Evolutionary conservation across 2,329 filamentous ascomycete species (phyloP).

Genomic region (Diaporthe sp.): DNA sequence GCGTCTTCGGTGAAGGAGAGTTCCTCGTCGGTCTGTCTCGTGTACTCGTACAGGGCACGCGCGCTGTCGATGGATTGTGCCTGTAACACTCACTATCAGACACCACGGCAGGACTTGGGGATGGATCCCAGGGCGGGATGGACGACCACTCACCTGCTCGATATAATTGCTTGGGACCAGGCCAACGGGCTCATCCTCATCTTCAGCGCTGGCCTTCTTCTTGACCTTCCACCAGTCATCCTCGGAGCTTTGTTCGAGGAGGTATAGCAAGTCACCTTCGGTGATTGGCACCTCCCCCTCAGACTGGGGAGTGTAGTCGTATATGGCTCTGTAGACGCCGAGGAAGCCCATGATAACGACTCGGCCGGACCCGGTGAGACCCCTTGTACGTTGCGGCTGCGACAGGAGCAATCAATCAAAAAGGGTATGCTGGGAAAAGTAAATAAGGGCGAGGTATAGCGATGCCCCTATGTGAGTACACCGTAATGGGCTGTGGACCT

Average conservation of each 20-base stretch:
- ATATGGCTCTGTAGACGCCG: constrained; percentile 89
- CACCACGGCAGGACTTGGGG: background rate
- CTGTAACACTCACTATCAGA: constrained; percentile 49
- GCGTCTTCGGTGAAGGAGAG: constrained; percentile 94
- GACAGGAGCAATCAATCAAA: constrained; percentile 9
- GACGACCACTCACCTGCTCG: constrained; percentile 77
- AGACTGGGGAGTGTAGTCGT: constrained; percentile 91
- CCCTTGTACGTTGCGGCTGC: constrained; percentile 18
- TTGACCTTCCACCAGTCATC: constrained; percentile 97
- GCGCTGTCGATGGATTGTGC: constrained; percentile 75
- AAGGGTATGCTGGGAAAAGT: background rate
- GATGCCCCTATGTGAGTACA: constrained; percentile 19
- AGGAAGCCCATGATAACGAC: constrained; percentile 82
- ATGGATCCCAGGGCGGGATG: background rate
- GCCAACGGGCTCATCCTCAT: constrained; percentile 91
- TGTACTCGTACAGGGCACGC: constrained; percentile 98
- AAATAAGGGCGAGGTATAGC: background rate
- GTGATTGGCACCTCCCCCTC: constrained; percentile 86
- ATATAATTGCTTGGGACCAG: constrained; percentile 96
- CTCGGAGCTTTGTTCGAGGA: constrained; percentile 83
- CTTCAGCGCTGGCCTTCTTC: constrained; percentile 85
- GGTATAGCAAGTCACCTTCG: constrained; percentile 90
- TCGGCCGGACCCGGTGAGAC: background rate
- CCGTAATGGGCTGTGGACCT: constrained; percentile 28
- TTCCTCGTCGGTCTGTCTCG: constrained; percentile 96